Base-by-base conservation (phyloP, 331 rosid species). In the Erythrophleum ivorense region DNA sequence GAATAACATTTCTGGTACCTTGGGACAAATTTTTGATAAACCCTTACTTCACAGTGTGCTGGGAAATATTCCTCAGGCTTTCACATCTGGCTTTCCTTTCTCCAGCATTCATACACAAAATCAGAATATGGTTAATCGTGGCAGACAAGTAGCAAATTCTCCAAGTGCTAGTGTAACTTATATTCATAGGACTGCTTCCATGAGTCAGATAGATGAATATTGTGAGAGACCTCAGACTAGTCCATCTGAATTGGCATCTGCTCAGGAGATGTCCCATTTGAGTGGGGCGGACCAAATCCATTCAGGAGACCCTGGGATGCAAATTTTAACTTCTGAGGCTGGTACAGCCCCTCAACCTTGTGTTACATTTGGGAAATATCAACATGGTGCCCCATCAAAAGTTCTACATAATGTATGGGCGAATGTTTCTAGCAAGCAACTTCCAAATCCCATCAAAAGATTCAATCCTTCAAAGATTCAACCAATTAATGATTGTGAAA, bases 371-470 rank as follows among this genome's bases (percentile, higher is more conserved):
- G 79, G 79, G 67, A 57, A 81, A 50, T 81, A 91, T 76, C 91
- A 73, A 74, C 92, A 81, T 66, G 86, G 89, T n/a, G 57, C 90
- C 77, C 82, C 81, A 64, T 80, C 92, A 18, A 91, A 90, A 76
- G 83, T 63, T 60, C 67, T 78, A 64, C 88, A 85, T 71, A 90
- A 91, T 81, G 89, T 91, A 40, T 96, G 97, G 98, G 92, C 88
- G 52, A 90, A 55, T 85, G 91, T 94, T 78, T 87, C 97, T 52
- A 48, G 84, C 78, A 92, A 85, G 85, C 96, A 92, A 76, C 89
- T 80, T 73, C 88, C 83, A 91, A 24, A 24, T 24, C 29, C 29
- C 29, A 24, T 24, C 29, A 24, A 24, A 24, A 24, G 29, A 24
- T 24, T 24, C 29, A 85, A 88, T 81, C 76, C 88, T 64, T 77